These are phyloP conservation scores for Xerocomus nothofagi DNA, from an alignment of 1,284 basidiomycete species.

Conservation along the genomic window DNA sequence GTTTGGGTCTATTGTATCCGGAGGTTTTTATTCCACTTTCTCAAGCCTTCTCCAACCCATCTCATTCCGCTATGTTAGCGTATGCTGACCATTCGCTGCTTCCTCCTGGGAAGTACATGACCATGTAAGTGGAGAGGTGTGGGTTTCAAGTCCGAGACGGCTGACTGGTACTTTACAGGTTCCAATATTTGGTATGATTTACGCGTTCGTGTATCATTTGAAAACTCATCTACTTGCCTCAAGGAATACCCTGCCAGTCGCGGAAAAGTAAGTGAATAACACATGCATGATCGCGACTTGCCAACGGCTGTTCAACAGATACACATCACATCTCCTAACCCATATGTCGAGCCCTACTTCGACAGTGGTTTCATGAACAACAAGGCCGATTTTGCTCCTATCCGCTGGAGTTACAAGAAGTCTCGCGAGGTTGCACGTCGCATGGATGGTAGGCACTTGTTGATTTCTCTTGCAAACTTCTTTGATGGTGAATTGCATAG, in stretches of 20 bases:
- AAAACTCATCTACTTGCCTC: not conserved
- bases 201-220: not conserved
- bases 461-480: not conserved
- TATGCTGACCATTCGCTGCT: constrained; percentile 70
- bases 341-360: constrained; percentile 64
- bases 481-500: constrained; percentile 33
- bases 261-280: constrained; percentile 46
- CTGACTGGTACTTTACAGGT: constrained; percentile 27
- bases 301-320: constrained; percentile 42
- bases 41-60: not conserved
- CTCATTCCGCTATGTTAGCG: constrained; percentile 35
- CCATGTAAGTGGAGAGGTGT: constrained; percentile 43
- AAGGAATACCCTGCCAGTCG: constrained; percentile 65
- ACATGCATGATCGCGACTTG: constrained; percentile 9
- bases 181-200: constrained; percentile 57
- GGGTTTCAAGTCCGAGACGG: not conserved
- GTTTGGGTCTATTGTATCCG: constrained; percentile 66
- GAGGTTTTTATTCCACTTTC: constrained; percentile 34
- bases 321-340: constrained; percentile 59
- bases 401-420: constrained; percentile 76
- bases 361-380: constrained; percentile 76
- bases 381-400: constrained; percentile 74
- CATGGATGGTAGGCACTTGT: constrained; percentile 56
- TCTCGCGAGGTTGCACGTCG: constrained; percentile 69
- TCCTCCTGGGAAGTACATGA: constrained; percentile 70